Evolutionary conservation across 2,329 filamentous ascomycete genomes (phyloP).

Genomic region (Ceratocystis harringtonii): DNA sequence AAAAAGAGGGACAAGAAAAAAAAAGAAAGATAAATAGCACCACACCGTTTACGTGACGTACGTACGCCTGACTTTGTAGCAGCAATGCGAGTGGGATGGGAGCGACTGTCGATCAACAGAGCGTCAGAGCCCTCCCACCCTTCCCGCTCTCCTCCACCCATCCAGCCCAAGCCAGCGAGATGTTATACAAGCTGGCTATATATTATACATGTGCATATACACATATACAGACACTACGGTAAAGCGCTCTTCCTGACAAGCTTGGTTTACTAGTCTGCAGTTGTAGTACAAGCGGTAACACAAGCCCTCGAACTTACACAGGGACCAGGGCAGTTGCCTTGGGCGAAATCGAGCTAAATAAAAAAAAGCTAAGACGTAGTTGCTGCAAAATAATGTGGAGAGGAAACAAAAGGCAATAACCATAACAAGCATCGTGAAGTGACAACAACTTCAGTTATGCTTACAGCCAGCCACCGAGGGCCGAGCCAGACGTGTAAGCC

Average conservation of each 20-base stretch:
- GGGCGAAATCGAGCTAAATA: not conserved
- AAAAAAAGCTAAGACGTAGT: not conserved
- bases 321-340: conserved; percentile 3
- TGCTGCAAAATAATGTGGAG: not conserved
- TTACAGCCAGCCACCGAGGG: not conserved
- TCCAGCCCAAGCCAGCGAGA: no score
- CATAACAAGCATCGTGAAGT: no score
- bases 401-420: not conserved
- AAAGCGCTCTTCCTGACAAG: no score
- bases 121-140: no score
- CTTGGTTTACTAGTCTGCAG: not conserved
- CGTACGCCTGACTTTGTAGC: not conserved
- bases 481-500: not conserved
- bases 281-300: conserved; percentile 4
- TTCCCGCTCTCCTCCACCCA: no score
- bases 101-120: no score
- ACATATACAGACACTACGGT: no score
- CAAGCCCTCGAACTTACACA: not conserved
- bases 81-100: not conserved
- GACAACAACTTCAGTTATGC: no score
- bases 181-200: no score
- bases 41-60: not conserved
- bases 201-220: no score
- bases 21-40: not conserved
- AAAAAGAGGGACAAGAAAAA: no score